Base-by-base conservation (phyloP, 768 basidiomycete genomes). In the Lactarius hatsudake region DNA sequence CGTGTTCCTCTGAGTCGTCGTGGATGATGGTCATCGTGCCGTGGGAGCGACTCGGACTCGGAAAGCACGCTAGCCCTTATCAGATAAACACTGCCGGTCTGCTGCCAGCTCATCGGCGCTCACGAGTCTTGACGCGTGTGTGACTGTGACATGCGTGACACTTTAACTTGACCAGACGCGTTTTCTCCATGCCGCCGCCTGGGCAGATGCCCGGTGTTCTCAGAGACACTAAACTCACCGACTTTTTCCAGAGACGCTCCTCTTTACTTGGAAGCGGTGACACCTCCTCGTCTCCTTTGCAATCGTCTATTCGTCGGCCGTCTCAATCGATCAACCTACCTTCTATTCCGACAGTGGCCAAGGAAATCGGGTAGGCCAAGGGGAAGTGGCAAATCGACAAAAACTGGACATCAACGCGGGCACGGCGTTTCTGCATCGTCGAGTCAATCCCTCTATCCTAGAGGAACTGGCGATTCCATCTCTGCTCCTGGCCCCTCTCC, bases 321-420 rank as follows among this genome's bases (percentile, higher is more conserved):
- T 55, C n/a, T 30, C 58, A 51, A 26, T 56, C 67, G 10, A 17
- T 28, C 9, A 6, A 26, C 13, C 23, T 15, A 2, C 23, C 26
- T 28, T 23, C 51, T 26, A 15, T 26, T 53, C 38, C 48, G 42
- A 13, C 34, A 58, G 28, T 54, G 1, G 59, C 36, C 18, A 68
- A 55, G 51, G 53, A 76, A 71, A 28, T 59, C 59, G 42, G 58
- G 58, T 30, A 69, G 73, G 32, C 69, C 74, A 12, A 71, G 67
- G 38, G 74, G 71, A 63, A 59, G 67, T 18, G 72, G 59, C 64
- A 79, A 71, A 65, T 62, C 70, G 7, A 64, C 65, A n/a, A 69
- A 53, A 23, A 34, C 67, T 3, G 53, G 68, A 66, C 54, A 42
- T 53, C 51, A 53, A 17, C 51, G 75, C 69, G 54, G 18, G 15